A percentile compares a stretch with the other conserved stretches of the same genome.
phyloP scores from a whole-genome alignment of 805 yeast species.

The Wickerhamomyces ciferrii region DNA sequence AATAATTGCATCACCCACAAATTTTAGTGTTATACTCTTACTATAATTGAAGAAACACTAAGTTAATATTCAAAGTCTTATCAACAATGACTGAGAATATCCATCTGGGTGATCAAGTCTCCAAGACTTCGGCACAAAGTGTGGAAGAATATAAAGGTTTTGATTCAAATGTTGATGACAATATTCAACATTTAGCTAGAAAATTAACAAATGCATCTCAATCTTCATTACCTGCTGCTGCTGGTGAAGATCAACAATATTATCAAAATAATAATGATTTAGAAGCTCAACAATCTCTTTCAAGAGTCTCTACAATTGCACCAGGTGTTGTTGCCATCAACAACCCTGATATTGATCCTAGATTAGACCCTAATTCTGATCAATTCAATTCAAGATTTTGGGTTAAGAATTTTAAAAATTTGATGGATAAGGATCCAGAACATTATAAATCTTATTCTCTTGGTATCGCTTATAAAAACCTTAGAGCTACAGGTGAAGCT shows the following conservation, averaged over 20 bases:
- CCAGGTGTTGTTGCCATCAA: conserved; percentile 35
- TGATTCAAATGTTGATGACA: not conserved
- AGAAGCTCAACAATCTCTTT: not conserved
- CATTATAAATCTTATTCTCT: conserved; percentile 51
- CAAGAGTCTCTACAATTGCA: conserved; percentile 10
- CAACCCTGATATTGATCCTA: conserved; percentile 29
- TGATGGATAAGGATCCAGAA: conserved; percentile 52
- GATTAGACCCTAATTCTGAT: conserved; percentile 53
- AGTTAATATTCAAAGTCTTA: not conserved
- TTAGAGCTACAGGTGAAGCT: conserved; percentile 58
- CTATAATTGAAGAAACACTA: too few relatives aligned
- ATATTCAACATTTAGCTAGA: conserved; percentile 1
- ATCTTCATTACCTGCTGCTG: not conserved
- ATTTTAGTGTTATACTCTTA: too few relatives aligned
- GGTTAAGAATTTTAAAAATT: conserved; percentile 53
- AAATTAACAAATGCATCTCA: not conserved
- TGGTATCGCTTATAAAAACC: conserved; percentile 52
- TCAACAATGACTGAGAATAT: not conserved
- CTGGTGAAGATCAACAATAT: not conserved
- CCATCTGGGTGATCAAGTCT: too few relatives aligned
- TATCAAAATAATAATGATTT: not conserved
- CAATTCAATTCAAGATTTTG: conserved; percentile 55
- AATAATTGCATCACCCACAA: not conserved
- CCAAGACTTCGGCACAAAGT: not conserved
- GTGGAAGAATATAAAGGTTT: conserved; percentile 2